Conservation (phyloP, 305 asterid genomes). For the Euphrasia arctica region DNA sequence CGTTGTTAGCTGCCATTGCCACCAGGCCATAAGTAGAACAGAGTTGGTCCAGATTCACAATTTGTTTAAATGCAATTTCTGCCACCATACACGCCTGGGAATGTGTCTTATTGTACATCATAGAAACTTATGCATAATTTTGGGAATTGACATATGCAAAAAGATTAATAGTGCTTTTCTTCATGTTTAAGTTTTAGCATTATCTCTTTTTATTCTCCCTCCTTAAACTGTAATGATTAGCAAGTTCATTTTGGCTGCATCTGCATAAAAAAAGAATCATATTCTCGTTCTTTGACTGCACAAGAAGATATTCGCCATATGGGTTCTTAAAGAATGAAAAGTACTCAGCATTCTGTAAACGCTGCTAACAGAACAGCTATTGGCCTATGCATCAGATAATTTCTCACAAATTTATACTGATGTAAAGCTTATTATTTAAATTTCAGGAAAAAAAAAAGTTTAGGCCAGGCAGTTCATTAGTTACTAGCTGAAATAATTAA, state of each 20-base stretch:
- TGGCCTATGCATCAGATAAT: constrained; percentile 4
- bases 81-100: background rate
- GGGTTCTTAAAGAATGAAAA: background rate
- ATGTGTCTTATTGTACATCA: background rate
- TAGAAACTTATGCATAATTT: too few species aligned
- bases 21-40: background rate
- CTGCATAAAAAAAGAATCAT: background rate
- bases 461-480: constrained; percentile 10
- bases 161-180: constrained; percentile 10
- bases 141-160: background rate
- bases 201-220: background rate
- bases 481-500: constrained; percentile 12
- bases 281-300: constrained; percentile 5
- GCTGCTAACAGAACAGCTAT: background rate
- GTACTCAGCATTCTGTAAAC: constrained; percentile 12
- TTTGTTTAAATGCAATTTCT: background rate
- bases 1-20: background rate
- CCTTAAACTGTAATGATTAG: constrained; percentile 1
- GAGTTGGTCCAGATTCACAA: background rate
- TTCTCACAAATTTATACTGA: background rate
- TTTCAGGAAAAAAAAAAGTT: constrained; percentile 11
- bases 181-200: constrained; percentile 3
- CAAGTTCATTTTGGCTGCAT: constrained; percentile 4
- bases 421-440: constrained; percentile 6
- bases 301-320: background rate